phyloP scores from a whole-genome alignment of 352 stramenopile species.

The Nothophytophthora sp. region DNA sequence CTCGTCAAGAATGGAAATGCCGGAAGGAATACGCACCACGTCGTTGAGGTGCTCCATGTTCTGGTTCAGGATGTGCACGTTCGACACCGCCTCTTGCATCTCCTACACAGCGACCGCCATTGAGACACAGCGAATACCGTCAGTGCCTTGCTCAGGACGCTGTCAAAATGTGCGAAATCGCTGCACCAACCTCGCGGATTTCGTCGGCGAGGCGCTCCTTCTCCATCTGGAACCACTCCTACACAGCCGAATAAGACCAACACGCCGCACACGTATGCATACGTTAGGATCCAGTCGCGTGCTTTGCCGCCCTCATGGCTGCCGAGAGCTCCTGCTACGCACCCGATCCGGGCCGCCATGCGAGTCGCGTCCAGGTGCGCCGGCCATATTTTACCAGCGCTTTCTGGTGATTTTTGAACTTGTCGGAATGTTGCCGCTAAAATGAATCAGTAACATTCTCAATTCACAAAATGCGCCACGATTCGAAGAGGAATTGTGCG shows the following conservation, averaged over 20 bases:
- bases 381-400: conserved; percentile 14
- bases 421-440: conserved; percentile 2
- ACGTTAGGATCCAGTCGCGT: too few species aligned
- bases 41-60: conserved; percentile 85
- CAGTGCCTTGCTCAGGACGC: too few species aligned
- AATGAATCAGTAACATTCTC: too few species aligned
- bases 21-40: conserved; percentile 40
- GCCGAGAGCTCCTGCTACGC: neutral
- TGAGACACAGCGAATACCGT: neutral
- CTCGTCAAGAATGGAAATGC: neutral
- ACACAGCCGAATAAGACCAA: neutral
- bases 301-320: too few species aligned
- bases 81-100: conserved; percentile 81
- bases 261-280: conserved; percentile 1
- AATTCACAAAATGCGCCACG: too few species aligned
- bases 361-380: conserved; percentile 23
- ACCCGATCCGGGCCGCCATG: conserved; percentile 28
- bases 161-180: neutral
- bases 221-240: conserved; percentile 74
- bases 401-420: neutral
- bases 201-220: conserved; percentile 71
- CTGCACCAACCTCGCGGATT: conserved; percentile 54
- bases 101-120: conserved; percentile 28
- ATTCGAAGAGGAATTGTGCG: too few species aligned
- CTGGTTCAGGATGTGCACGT: conserved; percentile 80